Percentiles rank a stretch among this genome's conserved stretches.
These are phyloP conservation scores for Vinca major DNA, from an alignment of 305 asterid genomes.

Conservation along the genomic window DNA sequence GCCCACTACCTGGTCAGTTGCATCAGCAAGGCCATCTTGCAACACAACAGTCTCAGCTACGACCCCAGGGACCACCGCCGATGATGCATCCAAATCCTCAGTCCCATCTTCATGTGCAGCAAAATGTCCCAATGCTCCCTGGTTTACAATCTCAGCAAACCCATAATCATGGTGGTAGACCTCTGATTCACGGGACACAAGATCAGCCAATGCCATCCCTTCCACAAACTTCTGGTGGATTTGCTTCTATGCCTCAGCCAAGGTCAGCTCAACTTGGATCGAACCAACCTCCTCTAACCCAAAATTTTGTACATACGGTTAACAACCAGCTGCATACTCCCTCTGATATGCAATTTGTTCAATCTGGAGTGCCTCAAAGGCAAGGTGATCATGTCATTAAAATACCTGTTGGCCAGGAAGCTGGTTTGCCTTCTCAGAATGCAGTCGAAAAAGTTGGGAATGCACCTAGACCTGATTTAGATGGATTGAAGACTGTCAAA, in stretches of 20 bases:
- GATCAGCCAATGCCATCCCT: conserved; percentile 26
- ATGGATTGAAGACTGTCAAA: conserved; percentile 30
- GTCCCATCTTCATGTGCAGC: conserved; percentile 24
- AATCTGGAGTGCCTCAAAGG: conserved; percentile 22
- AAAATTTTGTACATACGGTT: conserved; percentile 24
- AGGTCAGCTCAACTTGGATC: conserved; percentile 38
- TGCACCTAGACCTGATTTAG: conserved; percentile 26
- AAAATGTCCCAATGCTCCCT: conserved; percentile 26
- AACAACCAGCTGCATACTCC: conserved; percentile 18
- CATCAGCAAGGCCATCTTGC: conserved; percentile 42
- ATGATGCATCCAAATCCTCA: conserved; percentile 24
- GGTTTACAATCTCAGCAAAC: conserved; percentile 47
- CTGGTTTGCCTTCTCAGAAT: conserved; percentile 35
- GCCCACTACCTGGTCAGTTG: conserved; percentile 40
- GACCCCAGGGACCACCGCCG: conserved; percentile 37
- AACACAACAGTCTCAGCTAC: conserved; percentile 50
- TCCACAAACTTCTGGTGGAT: conserved; percentile 36
- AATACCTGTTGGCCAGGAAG: conserved; percentile 26
- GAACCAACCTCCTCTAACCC: conserved; percentile 32
- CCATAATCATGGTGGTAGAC: conserved; percentile 38
- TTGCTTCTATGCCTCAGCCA: conserved; percentile 33
- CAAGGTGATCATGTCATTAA: conserved; percentile 22
- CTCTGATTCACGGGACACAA: conserved; percentile 40
- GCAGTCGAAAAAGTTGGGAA: conserved; percentile 28
- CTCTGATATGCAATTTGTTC: conserved; percentile 18